Evolutionary conservation across 2,329 filamentous ascomycete species (phyloP).

Genomic region (Pseudogymnoascus pannorum): DNA sequence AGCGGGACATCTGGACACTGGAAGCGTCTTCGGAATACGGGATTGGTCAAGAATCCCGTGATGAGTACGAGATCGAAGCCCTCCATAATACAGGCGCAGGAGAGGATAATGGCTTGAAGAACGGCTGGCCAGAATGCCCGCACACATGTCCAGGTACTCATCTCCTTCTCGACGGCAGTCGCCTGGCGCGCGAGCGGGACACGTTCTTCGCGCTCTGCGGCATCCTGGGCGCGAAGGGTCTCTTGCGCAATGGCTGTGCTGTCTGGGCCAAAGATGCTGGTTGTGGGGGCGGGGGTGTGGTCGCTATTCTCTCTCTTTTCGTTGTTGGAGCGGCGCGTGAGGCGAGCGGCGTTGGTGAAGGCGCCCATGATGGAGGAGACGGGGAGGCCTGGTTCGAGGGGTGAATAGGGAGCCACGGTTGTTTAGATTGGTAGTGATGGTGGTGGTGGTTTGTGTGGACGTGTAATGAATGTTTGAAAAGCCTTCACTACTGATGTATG

Average conservation of each 20-base stretch:
- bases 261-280: not conserved
- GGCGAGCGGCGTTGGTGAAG: not conserved
- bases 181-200: not conserved
- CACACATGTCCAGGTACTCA: conserved; percentile 1
- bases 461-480: not conserved
- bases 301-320: not conserved
- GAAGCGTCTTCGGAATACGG: not conserved
- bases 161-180: not conserved
- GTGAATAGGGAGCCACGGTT: not conserved
- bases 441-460: not conserved
- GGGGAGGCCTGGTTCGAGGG: not conserved
- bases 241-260: not conserved
- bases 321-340: not conserved
- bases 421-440: not conserved
- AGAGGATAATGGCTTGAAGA: not conserved
- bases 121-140: not conserved
- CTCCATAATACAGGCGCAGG: conserved; percentile 5
- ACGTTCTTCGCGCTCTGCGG: conserved; percentile 1
- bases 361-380: not conserved
- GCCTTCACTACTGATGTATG: not conserved
- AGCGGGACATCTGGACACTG: not conserved
- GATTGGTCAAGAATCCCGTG: not conserved
- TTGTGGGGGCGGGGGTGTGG: not conserved
- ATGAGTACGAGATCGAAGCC: conserved; percentile 6
- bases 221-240: not conserved